Evolutionary conservation across 2,329 filamentous ascomycete genomes (phyloP).

Genomic region (Stromatinia cepivora): DNA sequence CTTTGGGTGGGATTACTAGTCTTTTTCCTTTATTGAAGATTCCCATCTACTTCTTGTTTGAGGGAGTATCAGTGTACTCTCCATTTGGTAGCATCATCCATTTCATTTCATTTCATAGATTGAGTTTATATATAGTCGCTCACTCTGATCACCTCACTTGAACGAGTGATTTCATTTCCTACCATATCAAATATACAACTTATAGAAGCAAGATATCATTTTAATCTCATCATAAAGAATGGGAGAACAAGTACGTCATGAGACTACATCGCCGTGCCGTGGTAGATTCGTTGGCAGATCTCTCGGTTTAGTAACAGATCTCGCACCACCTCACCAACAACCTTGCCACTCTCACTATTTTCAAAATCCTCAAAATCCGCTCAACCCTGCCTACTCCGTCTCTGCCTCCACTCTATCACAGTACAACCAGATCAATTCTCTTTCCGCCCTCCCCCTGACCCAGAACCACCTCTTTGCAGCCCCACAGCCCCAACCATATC

Average conservation of each 20-base stretch:
- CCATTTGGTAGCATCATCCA: not conserved
- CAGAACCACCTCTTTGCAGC: conserved; percentile 35
- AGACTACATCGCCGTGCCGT: not conserved
- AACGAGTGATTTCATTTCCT: not conserved
- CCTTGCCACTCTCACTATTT: not conserved
- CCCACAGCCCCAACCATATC: not conserved
- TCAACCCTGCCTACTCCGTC: not conserved
- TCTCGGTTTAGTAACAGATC: not conserved
- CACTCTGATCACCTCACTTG: not conserved
- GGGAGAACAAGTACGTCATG: not conserved
- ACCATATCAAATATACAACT: too few species aligned
- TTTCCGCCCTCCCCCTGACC: not conserved
- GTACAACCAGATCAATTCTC: not conserved
- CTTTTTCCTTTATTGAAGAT: conserved; percentile 16
- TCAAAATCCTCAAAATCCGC: not conserved
- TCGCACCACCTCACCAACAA: not conserved
- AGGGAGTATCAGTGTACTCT: not conserved
- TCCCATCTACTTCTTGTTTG: not conserved
- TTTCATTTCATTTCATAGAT: not conserved
- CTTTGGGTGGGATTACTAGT: not conserved
- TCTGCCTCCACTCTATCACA: not conserved
- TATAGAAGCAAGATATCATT: not conserved
- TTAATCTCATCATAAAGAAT: not conserved
- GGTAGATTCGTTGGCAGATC: not conserved
- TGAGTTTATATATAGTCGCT: not conserved